Evolutionary conservation across 768 basidiomycete species (phyloP).

Genomic region (Lactarius deliciosus): DNA sequence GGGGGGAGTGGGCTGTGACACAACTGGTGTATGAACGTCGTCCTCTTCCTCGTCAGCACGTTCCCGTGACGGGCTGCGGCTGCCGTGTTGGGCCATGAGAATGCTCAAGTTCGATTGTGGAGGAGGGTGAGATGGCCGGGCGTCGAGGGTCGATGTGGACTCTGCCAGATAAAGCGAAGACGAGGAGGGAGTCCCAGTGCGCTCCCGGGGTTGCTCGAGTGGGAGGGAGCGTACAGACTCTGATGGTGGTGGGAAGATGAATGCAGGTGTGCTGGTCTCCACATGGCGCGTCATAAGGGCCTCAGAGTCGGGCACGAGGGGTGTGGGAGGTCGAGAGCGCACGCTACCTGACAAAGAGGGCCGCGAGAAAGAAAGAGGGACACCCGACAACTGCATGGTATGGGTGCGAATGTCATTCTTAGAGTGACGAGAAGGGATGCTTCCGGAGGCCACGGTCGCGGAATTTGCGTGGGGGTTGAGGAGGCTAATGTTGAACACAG

Average conservation of each 20-base stretch:
- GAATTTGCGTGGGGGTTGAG: slow-evolving; percentile 44
- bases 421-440: slow-evolving; percentile 45
- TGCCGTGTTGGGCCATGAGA: slow-evolving; percentile 35
- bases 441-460: slow-evolving; percentile 24
- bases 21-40: slow-evolving; percentile 12
- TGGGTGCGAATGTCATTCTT: slow-evolving; percentile 63
- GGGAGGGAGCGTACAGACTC: slow-evolving; percentile 22
- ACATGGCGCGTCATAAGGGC: slow-evolving; percentile 23
- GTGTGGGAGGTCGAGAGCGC: slow-evolving; percentile 33
- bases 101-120: slow-evolving; percentile 40
- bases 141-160: slow-evolving; percentile 28
- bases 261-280: slow-evolving; percentile 23
- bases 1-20: slow-evolving; percentile 8
- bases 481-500: slow-evolving; percentile 41
- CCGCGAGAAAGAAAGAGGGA: slow-evolving; percentile 41
- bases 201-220: slow-evolving; percentile 21
- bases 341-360: slow-evolving; percentile 30
- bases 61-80: slow-evolving; percentile 19
- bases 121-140: slow-evolving; percentile 24
- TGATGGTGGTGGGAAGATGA: slow-evolving; percentile 24
- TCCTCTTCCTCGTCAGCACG: slow-evolving; percentile 13
- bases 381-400: slow-evolving; percentile 64
- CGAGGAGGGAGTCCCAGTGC: slow-evolving; percentile 31
- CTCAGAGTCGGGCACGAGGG: slow-evolving; percentile 42
- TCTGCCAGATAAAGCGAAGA: slow-evolving; percentile 31